These are phyloP conservation scores for Pythium grandisporangium DNA, from an alignment of 352 stramenopile species.

Conservation along the genomic window DNA sequence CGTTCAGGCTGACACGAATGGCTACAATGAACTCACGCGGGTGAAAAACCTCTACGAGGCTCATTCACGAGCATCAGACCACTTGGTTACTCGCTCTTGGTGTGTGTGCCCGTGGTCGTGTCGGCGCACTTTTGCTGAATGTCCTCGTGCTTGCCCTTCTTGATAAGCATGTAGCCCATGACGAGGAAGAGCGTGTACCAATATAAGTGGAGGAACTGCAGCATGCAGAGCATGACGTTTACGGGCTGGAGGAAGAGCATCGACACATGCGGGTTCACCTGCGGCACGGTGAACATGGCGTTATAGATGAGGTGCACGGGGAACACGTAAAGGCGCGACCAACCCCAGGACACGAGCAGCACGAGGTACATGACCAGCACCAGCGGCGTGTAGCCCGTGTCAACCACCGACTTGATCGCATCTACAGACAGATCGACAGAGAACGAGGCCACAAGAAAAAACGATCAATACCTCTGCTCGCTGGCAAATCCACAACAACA, in stretches of 20 bases:
- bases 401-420: slow-evolving; percentile 58
- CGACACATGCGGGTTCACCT: slow-evolving; percentile 16
- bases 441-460: too few species aligned
- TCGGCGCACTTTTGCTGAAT: slow-evolving; percentile 25
- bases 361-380: slow-evolving; percentile 22
- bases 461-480: too few species aligned
- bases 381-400: slow-evolving; percentile 27
- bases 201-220: slow-evolving; percentile 27
- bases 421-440: slow-evolving; percentile 15
- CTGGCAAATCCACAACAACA: too few species aligned
- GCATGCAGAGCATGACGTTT: slow-evolving; percentile 30
- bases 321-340: slow-evolving; percentile 27
- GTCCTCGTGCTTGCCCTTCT: slow-evolving; percentile 29
- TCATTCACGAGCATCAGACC: too few species aligned
- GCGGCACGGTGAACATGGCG: slow-evolving; percentile 13
- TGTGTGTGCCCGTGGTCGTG: too few species aligned
- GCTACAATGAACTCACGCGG: too few species aligned
- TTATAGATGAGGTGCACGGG: slow-evolving; percentile 27
- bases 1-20: too few species aligned
- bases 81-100: too few species aligned
- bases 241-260: slow-evolving; percentile 20
- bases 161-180: slow-evolving; percentile 34
- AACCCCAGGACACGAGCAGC: slow-evolving; percentile 26
- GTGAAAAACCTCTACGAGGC: too few species aligned
- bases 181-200: slow-evolving; percentile 33